Percentiles rank a stretch among this genome's conserved stretches.
Evolutionary conservation across 1,284 basidiomycete species (phyloP).

Genomic region (Sporisorium graminicola): DNA sequence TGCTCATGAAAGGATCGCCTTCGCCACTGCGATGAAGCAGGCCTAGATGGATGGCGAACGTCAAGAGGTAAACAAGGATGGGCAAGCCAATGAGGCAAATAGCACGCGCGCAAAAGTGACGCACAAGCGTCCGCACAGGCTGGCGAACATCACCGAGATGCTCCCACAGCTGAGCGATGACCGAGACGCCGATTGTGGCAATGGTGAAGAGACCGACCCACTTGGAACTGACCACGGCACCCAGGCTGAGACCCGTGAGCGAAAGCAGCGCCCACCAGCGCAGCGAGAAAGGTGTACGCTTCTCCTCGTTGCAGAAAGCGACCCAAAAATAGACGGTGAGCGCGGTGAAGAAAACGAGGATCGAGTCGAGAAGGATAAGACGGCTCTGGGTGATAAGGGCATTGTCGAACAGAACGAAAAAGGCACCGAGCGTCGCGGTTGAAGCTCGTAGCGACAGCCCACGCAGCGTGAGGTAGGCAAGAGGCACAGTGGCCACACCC

Average conservation of each 20-base stretch:
- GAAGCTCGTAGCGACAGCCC: constrained; percentile 85
- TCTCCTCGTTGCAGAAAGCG: constrained; percentile 91
- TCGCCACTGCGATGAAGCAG: constrained; percentile 90
- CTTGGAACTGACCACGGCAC: constrained; percentile 92
- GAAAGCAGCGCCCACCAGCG: constrained; percentile 93
- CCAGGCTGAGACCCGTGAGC: constrained; percentile 88
- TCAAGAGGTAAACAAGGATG: constrained; percentile 88
- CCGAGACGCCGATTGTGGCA: constrained; percentile 88
- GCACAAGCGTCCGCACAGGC: constrained; percentile 79
- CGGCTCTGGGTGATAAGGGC: constrained; percentile 94
- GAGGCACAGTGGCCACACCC: constrained; percentile 87
- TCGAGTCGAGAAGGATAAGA: constrained; percentile 96
- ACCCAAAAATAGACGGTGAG: constrained; percentile 88
- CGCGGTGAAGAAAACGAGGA: constrained; percentile 96
- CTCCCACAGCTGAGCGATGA: constrained; percentile 88
- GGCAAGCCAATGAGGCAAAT: constrained; percentile 89
- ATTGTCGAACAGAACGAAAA: constrained; percentile 96
- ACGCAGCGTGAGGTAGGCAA: constrained; percentile 93
- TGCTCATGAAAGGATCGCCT: constrained; percentile 99
- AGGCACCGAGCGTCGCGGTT: constrained; percentile 86
- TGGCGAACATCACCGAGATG: constrained; percentile 89
- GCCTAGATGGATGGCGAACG: constrained; percentile 94
- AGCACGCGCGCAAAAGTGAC: constrained; percentile 89
- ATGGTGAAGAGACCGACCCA: constrained; percentile 99
- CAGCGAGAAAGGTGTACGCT: constrained; percentile 78